Percentiles rank a stretch among this genome's conserved stretches.
Conservation (phyloP, 192 early-diverging fungal species). For the Mortierella antarctica region DNA sequence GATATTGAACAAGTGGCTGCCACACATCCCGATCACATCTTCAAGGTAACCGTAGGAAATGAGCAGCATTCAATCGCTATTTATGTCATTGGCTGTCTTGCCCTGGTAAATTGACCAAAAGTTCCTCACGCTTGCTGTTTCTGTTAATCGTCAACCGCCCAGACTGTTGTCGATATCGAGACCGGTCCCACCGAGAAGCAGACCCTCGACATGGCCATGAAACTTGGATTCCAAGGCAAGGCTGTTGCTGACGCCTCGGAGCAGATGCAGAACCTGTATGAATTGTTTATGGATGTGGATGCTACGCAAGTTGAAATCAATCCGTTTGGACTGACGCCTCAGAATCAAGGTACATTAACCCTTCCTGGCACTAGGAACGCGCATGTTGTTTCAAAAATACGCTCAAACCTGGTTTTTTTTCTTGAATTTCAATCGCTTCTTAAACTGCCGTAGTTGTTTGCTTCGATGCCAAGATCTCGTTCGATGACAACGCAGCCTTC, state of each 20-base stretch:
- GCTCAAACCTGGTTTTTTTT: neutral
- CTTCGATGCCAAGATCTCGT: constrained; percentile 49
- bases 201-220: constrained; percentile 48
- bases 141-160: neutral
- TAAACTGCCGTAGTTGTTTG: constrained; percentile 23
- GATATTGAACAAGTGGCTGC: constrained; percentile 45
- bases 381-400: neutral
- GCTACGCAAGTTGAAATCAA: constrained; percentile 44
- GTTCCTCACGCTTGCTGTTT: neutral
- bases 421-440: neutral
- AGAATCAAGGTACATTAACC: constrained; percentile 27
- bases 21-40: constrained; percentile 23
- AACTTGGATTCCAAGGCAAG: constrained; percentile 44
- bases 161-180: constrained; percentile 38
- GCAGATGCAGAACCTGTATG: constrained; percentile 49
- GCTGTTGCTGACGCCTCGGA: constrained; percentile 40
- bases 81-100: neutral
- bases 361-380: neutral
- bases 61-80: neutral
- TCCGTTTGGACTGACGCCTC: constrained; percentile 42
- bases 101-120: neutral
- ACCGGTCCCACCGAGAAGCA: constrained; percentile 44
- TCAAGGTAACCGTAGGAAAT: constrained; percentile 10
- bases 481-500: constrained; percentile 43
- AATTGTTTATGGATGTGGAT: constrained; percentile 43